Percentiles rank a stretch among this genome's conserved stretches.
Evolutionary conservation across 805 yeast genomes (phyloP).

Genomic region (Myxozyma vanderwaltii): DNA sequence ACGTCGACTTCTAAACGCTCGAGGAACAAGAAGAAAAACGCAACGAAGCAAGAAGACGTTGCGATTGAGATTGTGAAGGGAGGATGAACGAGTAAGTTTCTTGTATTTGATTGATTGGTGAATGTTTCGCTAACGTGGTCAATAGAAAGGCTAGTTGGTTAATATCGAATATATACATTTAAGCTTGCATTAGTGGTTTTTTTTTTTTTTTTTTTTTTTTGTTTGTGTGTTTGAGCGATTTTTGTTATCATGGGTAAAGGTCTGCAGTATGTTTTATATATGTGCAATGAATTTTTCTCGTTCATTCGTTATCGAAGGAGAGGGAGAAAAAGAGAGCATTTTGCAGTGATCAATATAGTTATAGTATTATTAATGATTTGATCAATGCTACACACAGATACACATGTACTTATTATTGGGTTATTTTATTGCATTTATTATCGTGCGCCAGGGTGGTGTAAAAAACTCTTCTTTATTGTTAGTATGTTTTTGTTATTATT

Average conservation of each 20-base stretch:
- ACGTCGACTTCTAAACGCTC: conserved; percentile 25
- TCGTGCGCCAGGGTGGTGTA: neutral
- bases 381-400: too few relatives aligned
- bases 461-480: too few relatives aligned
- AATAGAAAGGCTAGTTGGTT: neutral
- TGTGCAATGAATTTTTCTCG: too few relatives aligned
- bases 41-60: conserved; percentile 15
- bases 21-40: conserved; percentile 11
- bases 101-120: neutral
- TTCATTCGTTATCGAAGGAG: too few relatives aligned
- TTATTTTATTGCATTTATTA: neutral
- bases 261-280: neutral
- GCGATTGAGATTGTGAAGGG: conserved; percentile 18
- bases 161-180: neutral
- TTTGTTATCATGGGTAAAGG: neutral
- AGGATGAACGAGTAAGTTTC: neutral
- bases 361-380: too few relatives aligned
- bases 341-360: too few relatives aligned
- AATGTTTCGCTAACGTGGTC: neutral
- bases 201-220: neutral
- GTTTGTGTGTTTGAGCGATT: neutral
- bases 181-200: neutral
- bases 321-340: too few relatives aligned
- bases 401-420: too few relatives aligned
- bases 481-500: neutral